These are phyloP conservation scores for Osmozyma mogii DNA, from an alignment of 805 yeast species.

Conservation along the genomic window DNA sequence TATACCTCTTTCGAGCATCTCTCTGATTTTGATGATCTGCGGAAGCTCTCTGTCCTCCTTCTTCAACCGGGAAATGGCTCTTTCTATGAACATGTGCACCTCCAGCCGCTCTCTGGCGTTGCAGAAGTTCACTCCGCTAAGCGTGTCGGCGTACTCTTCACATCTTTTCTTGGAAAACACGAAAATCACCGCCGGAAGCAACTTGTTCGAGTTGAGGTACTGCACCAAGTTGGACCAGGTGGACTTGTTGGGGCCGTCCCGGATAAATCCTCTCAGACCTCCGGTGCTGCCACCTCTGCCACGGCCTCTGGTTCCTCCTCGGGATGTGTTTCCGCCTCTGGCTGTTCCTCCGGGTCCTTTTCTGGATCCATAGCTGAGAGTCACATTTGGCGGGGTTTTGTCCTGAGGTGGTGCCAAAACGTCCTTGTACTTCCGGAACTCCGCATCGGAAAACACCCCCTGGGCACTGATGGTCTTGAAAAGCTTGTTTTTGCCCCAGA, in stretches of 20 bases:
- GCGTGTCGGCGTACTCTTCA: conserved; percentile 83
- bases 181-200: conserved; percentile 89
- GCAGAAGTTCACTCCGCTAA: conserved; percentile 70
- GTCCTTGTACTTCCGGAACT: conserved; percentile 54
- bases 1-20: conserved; percentile 80
- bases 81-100: conserved; percentile 87
- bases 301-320: conserved; percentile 15
- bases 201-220: conserved; percentile 52
- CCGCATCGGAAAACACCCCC: conserved; percentile 58
- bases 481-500: conserved; percentile 74
- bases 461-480: conserved; percentile 69
- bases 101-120: conserved; percentile 82
- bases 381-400: conserved; percentile 27
- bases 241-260: conserved; percentile 69
- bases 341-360: conserved; percentile 39
- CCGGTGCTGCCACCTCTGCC: conserved; percentile 7
- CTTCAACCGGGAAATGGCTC: conserved; percentile 78
- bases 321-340: conserved; percentile 32
- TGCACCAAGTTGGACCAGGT: conserved; percentile 74
- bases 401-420: conserved; percentile 35
- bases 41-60: conserved; percentile 92
- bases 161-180: conserved; percentile 92
- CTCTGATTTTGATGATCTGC: conserved; percentile 77
- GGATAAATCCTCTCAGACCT: conserved; percentile 18
- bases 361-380: conserved; percentile 33